Conservation (phyloP, 2,329 filamentous ascomycete species). For the Pseudocercospora fijiensis region DNA sequence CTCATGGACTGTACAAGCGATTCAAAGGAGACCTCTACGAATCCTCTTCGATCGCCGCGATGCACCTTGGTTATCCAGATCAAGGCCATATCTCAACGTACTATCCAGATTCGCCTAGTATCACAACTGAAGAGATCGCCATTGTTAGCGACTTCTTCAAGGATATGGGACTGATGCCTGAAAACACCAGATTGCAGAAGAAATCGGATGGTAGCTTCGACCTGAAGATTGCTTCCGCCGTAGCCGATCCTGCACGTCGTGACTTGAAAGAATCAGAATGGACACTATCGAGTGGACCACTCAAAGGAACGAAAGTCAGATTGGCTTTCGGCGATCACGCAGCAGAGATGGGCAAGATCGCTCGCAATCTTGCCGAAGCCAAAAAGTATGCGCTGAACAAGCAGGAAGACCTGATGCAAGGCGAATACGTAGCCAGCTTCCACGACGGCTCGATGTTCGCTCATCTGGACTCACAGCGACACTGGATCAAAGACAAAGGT, state of each 20-base stretch:
- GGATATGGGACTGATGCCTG: constrained; percentile 49
- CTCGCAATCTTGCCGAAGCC: constrained; percentile 48
- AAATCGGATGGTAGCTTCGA: constrained; percentile 46
- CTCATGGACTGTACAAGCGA: constrained; percentile 43
- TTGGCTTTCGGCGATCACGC: constrained; percentile 50
- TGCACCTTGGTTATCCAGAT: constrained; percentile 53
- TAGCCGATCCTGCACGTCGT: constrained; percentile 41
- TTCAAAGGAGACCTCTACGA: constrained; percentile 50
- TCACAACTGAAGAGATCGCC: constrained; percentile 51
- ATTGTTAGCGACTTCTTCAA: constrained; percentile 48
- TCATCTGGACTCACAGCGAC: constrained; percentile 52
- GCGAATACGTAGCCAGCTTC: constrained; percentile 52
- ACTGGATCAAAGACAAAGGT: constrained; percentile 55
- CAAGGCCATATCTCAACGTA: constrained; percentile 51
- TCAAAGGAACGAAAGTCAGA: constrained; percentile 48
- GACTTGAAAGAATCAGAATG: constrained; percentile 49
- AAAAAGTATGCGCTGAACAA: constrained; percentile 50
- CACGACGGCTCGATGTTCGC: constrained; percentile 51
- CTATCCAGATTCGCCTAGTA: constrained; percentile 51
- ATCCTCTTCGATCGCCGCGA: constrained; percentile 42
- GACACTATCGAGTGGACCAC: constrained; percentile 42
- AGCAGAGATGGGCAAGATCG: constrained; percentile 49
- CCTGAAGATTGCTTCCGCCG: constrained; percentile 50
- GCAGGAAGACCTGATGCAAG: constrained; percentile 47
- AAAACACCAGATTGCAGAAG: constrained; percentile 53